phyloP scores from a whole-genome alignment of 1,284 basidiomycete species.

The Fomitopsis palustris region DNA sequence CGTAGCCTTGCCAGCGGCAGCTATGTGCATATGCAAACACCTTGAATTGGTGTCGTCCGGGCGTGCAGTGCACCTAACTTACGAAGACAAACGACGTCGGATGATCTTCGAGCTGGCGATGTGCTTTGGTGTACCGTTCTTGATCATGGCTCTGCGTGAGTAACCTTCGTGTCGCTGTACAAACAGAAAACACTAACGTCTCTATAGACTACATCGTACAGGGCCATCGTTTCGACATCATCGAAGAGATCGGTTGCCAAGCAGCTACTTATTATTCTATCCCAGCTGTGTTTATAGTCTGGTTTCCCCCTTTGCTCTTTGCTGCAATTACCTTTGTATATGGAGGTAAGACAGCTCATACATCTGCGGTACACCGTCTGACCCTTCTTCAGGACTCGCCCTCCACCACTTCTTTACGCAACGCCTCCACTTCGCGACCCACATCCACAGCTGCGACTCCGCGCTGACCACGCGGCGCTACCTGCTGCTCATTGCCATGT shows the following conservation, averaged over 20 bases:
- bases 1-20: conserved; percentile 44
- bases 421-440: not conserved
- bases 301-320: conserved; percentile 52
- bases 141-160: conserved; percentile 60
- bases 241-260: conserved; percentile 60
- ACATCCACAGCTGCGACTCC: conserved; percentile 19
- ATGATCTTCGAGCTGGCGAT: conserved; percentile 45
- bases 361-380: conserved; percentile 16
- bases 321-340: conserved; percentile 35
- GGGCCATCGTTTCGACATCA: conserved; percentile 66
- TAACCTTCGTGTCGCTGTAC: conserved; percentile 14
- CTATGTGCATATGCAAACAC: conserved; percentile 41
- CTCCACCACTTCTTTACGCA: conserved; percentile 19
- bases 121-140: conserved; percentile 50
- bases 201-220: conserved; percentile 58
- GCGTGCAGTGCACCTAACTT: conserved; percentile 9
- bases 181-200: not conserved
- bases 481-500: conserved; percentile 49
- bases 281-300: conserved; percentile 50
- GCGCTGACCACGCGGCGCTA: conserved; percentile 38
- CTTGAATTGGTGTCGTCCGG: conserved; percentile 20
- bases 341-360: not conserved
- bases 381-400: conserved; percentile 27
- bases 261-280: conserved; percentile 54
- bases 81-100: conserved; percentile 20